phyloP scores from a whole-genome alignment of 805 yeast species.

The Deakozyma indianensis region DNA sequence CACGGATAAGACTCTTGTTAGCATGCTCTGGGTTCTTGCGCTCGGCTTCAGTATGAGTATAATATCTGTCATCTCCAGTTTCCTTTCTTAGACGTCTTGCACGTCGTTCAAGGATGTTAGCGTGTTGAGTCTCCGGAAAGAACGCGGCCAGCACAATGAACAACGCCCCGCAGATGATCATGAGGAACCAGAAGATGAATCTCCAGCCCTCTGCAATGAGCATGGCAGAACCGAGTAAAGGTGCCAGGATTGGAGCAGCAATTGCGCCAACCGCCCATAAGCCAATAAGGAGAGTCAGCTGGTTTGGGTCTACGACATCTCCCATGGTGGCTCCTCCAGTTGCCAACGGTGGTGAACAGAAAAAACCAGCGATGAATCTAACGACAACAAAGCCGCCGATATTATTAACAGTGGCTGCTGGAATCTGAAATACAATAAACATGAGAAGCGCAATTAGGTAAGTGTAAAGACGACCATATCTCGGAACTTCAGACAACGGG shows the following conservation, averaged over 20 bases:
- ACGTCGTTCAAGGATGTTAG: slow-evolving; percentile 32
- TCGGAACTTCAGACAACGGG: slow-evolving; percentile 43
- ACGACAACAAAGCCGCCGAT: slow-evolving; percentile 23
- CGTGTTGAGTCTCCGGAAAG: slow-evolving; percentile 36
- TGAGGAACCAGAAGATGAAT: slow-evolving; percentile 39
- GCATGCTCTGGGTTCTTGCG: background rate
- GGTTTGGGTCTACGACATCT: slow-evolving; percentile 31
- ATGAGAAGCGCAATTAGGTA: slow-evolving; percentile 35
- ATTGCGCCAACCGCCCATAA: slow-evolving; percentile 41
- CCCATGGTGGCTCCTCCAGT: slow-evolving; percentile 46
- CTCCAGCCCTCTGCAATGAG: slow-evolving; percentile 34
- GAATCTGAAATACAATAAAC: slow-evolving; percentile 29
- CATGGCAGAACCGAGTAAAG: slow-evolving; percentile 40
- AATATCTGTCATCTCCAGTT: slow-evolving; percentile 25
- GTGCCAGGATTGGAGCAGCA: slow-evolving; percentile 43
- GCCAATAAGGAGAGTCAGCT: slow-evolving; percentile 33
- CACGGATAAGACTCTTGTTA: slow-evolving; percentile 6
- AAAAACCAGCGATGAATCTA: slow-evolving; percentile 41
- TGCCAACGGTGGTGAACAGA: slow-evolving; percentile 41
- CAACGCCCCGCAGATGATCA: slow-evolving; percentile 25
- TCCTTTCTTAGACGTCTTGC: slow-evolving; percentile 32
- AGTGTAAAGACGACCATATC: slow-evolving; percentile 36
- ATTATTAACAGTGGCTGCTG: slow-evolving; percentile 28
- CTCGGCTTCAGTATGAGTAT: slow-evolving; percentile 9
- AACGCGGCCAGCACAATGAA: slow-evolving; percentile 24